These are phyloP conservation scores for Sanghuangporus sanghuang DNA, from an alignment of 1,284 basidiomycete genomes.

Conservation along the genomic window DNA sequence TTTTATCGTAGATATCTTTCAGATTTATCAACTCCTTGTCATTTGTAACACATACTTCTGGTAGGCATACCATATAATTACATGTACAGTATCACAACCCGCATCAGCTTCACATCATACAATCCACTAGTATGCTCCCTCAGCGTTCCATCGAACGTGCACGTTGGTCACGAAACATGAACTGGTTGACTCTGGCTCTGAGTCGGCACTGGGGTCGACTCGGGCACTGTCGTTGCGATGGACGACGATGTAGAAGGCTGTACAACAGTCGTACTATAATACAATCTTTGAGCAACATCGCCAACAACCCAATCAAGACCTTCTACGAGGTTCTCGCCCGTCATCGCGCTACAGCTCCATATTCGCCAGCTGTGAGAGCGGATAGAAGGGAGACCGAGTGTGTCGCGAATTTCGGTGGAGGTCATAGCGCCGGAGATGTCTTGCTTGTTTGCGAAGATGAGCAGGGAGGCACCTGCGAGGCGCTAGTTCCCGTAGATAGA, in stretches of 20 bases:
- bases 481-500: slow-evolving; percentile 50
- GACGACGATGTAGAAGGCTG: neutral
- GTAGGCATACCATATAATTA: too few relatives aligned
- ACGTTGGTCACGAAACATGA: neutral
- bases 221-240: neutral
- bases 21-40: neutral
- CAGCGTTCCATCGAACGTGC: neutral
- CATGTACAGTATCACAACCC: neutral
- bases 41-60: too few relatives aligned
- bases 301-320: slow-evolving; percentile 95
- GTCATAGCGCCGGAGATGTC: slow-evolving; percentile 88
- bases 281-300: slow-evolving; percentile 80
- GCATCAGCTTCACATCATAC: neutral
- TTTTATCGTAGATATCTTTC: neutral
- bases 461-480: slow-evolving; percentile 87
- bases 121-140: neutral
- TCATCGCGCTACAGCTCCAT: slow-evolving; percentile 88
- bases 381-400: slow-evolving; percentile 71
- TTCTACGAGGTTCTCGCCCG: slow-evolving; percentile 77
- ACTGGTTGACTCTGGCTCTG: neutral
- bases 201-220: neutral
- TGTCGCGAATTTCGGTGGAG: slow-evolving; percentile 74
- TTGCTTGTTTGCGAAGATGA: slow-evolving; percentile 99
- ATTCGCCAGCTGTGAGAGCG: slow-evolving; percentile 89
- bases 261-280: slow-evolving; percentile 42